phyloP scores from a whole-genome alignment of 225 moss, liverwort and hornwort genomes.

The Rhytidiadelphus loreus region DNA sequence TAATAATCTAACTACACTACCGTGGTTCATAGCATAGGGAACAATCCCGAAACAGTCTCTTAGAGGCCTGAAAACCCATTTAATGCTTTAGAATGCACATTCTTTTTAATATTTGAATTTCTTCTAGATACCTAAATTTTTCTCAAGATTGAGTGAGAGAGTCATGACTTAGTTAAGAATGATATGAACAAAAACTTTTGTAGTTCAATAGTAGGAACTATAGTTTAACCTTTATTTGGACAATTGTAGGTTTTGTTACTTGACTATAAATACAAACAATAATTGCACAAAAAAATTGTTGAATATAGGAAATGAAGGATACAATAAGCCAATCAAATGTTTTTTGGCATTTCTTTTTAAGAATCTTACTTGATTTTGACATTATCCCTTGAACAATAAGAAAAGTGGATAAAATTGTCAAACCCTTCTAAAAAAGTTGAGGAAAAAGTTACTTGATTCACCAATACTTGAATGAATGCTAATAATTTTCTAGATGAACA shows the following conservation, averaged over 20 bases:
- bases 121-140: fast-evolving
- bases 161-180: background rate
- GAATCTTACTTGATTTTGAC: background rate
- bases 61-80: too few relatives aligned
- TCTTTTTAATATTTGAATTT: background rate
- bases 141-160: background rate
- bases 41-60: too few relatives aligned
- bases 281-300: background rate
- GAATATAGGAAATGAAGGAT: background rate
- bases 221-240: background rate
- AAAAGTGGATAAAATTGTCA: background rate
- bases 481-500: background rate
- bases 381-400: fast-evolving
- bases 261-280: background rate
- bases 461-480: background rate
- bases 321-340: fast-evolving
- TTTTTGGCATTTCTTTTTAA: background rate
- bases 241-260: fast-evolving
- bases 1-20: too few relatives aligned
- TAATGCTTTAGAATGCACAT: too few relatives aligned
- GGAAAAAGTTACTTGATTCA: too few relatives aligned
- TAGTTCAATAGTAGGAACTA: background rate
- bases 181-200: background rate
- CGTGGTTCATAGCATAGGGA: too few relatives aligned
- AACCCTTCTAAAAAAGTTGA: background rate